Base-by-base conservation (phyloP, 371 early-diverging fungal species). In the Saksenaea oblongispora region DNA sequence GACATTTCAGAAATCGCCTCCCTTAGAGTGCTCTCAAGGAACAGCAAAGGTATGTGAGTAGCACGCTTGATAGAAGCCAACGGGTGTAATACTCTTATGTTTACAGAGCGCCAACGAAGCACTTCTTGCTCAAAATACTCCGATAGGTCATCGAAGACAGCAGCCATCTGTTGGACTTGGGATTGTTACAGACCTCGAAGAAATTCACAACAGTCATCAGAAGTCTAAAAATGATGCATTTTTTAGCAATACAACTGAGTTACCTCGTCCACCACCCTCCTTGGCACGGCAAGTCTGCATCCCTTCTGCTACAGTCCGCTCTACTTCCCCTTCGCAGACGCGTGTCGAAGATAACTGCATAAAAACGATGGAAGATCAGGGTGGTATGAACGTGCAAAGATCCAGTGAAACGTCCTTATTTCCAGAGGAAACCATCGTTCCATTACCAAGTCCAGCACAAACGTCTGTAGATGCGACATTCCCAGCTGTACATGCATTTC, bases 201-300 rank as follows among this genome's bases (percentile, higher is more conserved):
- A 47, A 11, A 47, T 47, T 5, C 35, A 42, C 42, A 22, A 37
- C 47, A 17, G 42, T 14, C 18, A 64, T 27, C 39, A 58, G 0
- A 47, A 22, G 24, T 47, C 67, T 7, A 79, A 79, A 59, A 79
- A 72, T 39, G 71, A 70, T 34, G 67, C 71, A 13, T 79, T 79
- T 59, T 79, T 79, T 59, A 71, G 67, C 17, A 53, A 61, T 7
- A 54, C 60, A 26, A 36, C 67, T 1, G 51, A 65, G 8, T 62
- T 67, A 54, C 80, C 80, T 35, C 71, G 76, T 44, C 80, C 80
- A 42, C 80, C 80, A 13, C 79, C 80, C 31, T 47, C 51, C 1
- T 47, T 47, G 27, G 51, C 22, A 22, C 51, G 51, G 17, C 51
- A 17, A 7, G 17, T 22, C 7, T 17, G 10, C 22, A 7, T 31